These are phyloP conservation scores for Steccherinum ochraceum DNA, from an alignment of 768 basidiomycete species.

Conservation along the genomic window DNA sequence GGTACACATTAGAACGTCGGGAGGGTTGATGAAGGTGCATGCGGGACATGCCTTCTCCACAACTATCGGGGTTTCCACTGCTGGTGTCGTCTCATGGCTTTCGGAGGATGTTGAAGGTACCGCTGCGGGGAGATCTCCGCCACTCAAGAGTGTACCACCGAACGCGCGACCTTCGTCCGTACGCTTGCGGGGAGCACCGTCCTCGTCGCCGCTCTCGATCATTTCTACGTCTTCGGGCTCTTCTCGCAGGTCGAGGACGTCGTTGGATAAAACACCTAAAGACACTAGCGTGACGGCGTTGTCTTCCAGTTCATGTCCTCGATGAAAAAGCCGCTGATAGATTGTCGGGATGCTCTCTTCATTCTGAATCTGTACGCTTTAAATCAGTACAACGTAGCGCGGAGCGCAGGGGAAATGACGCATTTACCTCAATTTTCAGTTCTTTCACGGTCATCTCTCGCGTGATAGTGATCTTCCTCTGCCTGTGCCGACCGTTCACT, in stretches of 20 bases:
- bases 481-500: conserved; percentile 43
- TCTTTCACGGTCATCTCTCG: conserved; percentile 73
- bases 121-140: conserved; percentile 20
- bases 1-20: conserved; percentile 26
- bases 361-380: conserved; percentile 47
- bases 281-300: conserved; percentile 45
- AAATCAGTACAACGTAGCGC: neutral
- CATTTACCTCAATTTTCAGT: conserved; percentile 62
- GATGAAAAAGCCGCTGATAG: conserved; percentile 64
- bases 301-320: conserved; percentile 57
- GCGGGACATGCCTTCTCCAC: conserved; percentile 38
- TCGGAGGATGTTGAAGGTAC: neutral
- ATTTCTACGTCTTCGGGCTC: conserved; percentile 56
- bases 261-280: conserved; percentile 52
- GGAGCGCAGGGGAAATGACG: neutral
- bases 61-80: conserved; percentile 16
- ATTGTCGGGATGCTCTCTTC: conserved; percentile 66
- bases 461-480: conserved; percentile 46
- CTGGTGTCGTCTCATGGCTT: conserved; percentile 10
- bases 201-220: conserved; percentile 38
- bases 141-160: conserved; percentile 66
- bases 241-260: conserved; percentile 60
- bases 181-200: conserved; percentile 37
- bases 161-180: conserved; percentile 64
- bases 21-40: conserved; percentile 56